Evolutionary conservation across 2,329 filamentous ascomycete genomes (phyloP).

Genomic region (Fusarium goolgardi): DNA sequence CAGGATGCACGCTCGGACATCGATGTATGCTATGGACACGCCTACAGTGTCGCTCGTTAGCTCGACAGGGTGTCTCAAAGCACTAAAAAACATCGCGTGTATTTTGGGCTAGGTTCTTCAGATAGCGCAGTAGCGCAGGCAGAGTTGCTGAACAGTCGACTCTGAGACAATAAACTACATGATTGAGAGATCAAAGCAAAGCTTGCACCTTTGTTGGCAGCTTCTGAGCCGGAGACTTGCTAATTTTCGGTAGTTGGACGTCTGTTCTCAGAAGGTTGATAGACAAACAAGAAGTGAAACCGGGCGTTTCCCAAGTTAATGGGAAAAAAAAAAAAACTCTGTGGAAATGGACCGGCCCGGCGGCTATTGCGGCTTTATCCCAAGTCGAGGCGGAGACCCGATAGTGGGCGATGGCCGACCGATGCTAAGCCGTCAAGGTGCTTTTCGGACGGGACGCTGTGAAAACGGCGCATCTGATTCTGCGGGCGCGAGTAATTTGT

Average conservation of each 20-base stretch:
- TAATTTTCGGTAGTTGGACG: background rate
- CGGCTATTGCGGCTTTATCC: conserved; percentile 47
- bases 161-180: conserved; percentile 32
- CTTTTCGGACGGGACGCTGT: conserved; percentile 14
- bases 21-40: conserved; percentile 28
- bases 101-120: conserved; percentile 34
- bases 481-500: conserved; percentile 10
- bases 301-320: background rate
- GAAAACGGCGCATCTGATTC: conserved; percentile 24
- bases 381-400: conserved; percentile 31
- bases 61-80: conserved; percentile 10
- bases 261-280: background rate
- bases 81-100: conserved; percentile 34
- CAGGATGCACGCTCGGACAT: conserved; percentile 45
- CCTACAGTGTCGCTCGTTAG: conserved; percentile 11
- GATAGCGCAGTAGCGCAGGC: conserved; percentile 25
- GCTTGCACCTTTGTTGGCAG: conserved; percentile 1
- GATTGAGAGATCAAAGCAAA: conserved; percentile 17
- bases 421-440: conserved; percentile 37
- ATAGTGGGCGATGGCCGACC: conserved; percentile 36
- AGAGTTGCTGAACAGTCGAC: conserved; percentile 23
- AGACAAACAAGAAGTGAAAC: background rate
- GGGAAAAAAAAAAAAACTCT: conserved; percentile 23
- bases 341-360: conserved; percentile 45
- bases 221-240: conserved; percentile 22